These are phyloP conservation scores for Neofusicoccum sp. DNA, from an alignment of 2,329 filamentous ascomycete species.

Conservation along the genomic window DNA sequence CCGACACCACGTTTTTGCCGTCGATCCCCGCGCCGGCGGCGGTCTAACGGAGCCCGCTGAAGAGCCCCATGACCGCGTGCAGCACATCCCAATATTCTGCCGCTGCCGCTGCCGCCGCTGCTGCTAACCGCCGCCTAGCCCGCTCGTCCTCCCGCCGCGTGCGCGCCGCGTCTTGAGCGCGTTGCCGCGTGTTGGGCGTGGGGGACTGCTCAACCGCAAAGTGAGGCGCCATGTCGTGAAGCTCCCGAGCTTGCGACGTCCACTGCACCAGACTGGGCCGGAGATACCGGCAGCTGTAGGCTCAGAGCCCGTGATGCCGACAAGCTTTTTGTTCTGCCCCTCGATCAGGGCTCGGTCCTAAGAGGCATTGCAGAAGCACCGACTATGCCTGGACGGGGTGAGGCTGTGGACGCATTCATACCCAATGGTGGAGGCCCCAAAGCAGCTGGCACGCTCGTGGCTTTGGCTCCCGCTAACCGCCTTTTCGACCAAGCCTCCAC, in stretches of 20 bases:
- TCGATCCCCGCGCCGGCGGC: neutral
- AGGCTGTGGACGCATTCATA: constrained; percentile 1
- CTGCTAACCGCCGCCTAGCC: neutral
- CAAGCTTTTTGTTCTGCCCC: constrained; percentile 6
- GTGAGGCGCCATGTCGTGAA: neutral
- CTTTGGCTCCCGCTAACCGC: neutral
- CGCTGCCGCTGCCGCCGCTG: neutral
- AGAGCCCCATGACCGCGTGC: neutral
- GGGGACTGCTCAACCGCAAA: neutral
- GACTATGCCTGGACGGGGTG: neutral
- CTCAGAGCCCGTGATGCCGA: constrained; percentile 1
- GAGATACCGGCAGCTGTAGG: neutral
- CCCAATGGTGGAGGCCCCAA: neutral
- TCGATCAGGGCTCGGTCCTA: neutral
- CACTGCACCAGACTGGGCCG: constrained; percentile 9
- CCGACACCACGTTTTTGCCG: constrained; percentile 7
- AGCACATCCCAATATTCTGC: neutral
- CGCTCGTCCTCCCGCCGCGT: neutral
- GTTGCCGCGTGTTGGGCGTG: neutral
- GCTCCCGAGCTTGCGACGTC: neutral
- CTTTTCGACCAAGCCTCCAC: neutral
- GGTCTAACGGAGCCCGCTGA: neutral
- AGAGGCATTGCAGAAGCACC: neutral
- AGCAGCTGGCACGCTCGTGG: neutral
- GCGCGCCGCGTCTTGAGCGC: neutral